Conservation (phyloP, 2,329 filamentous ascomycete species). For the Calonectria pteridis region DNA sequence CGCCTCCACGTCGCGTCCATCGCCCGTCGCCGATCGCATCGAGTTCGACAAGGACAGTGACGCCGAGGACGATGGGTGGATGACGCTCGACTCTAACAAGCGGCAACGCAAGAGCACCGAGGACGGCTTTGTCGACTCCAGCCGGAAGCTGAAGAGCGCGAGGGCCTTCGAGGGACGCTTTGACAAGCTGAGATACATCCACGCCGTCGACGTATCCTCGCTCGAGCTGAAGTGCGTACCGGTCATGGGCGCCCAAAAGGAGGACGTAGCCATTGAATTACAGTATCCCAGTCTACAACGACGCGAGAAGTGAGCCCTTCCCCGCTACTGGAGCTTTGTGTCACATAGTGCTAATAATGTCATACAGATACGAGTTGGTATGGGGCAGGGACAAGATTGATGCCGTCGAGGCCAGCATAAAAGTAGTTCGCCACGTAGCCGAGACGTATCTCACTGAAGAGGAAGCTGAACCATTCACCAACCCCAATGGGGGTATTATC, state of each 20-base stretch:
- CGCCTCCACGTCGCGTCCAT: constrained; percentile 51
- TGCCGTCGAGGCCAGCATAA: constrained; percentile 79
- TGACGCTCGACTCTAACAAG: constrained; percentile 62
- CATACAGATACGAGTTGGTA: constrained; percentile 71
- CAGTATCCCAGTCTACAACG: constrained; percentile 85
- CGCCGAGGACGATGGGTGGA: constrained; percentile 66
- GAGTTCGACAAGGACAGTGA: constrained; percentile 65
- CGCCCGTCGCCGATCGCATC: constrained; percentile 62
- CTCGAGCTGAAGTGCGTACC: constrained; percentile 64
- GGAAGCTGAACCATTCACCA: constrained; percentile 75
- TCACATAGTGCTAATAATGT: constrained; percentile 34
- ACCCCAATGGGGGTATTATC: constrained; percentile 80
- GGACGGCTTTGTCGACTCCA: constrained; percentile 59
- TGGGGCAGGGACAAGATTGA: constrained; percentile 84
- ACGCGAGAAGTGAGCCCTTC: constrained; percentile 71
- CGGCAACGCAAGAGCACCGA: constrained; percentile 58
- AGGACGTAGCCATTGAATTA: constrained; percentile 74
- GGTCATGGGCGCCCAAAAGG: constrained; percentile 61
- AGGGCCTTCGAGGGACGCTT: constrained; percentile 59
- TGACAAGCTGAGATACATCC: constrained; percentile 63
- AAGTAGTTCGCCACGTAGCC: constrained; percentile 76
- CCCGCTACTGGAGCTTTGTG: not conserved
- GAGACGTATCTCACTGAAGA: constrained; percentile 83
- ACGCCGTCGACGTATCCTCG: constrained; percentile 69
- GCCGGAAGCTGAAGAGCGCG: constrained; percentile 60